Percentiles rank a stretch among this genome's conserved stretches.
These are phyloP conservation scores for Glomus cerebriforme DNA, from an alignment of 192 early-diverging fungal species.

Conservation along the genomic window DNA sequence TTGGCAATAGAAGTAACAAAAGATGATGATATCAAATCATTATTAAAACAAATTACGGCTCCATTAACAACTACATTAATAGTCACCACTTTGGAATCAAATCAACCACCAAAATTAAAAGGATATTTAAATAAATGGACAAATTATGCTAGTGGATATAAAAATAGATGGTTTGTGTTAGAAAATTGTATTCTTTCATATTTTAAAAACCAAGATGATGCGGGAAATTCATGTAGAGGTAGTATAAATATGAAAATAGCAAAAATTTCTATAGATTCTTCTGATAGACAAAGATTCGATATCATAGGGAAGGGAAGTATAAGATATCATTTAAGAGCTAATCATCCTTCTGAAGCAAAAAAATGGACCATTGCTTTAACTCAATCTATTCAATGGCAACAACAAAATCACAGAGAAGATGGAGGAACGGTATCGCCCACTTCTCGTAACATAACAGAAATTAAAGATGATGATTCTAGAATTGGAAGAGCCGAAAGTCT, in stretches of 20 bases:
- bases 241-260: conserved; percentile 77
- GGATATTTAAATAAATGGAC: conserved; percentile 83
- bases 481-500: not conserved
- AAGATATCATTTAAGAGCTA: conserved; percentile 70
- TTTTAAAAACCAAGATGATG: conserved; percentile 79
- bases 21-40: conserved; percentile 52
- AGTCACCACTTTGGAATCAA: conserved; percentile 52
- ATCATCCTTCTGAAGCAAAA: conserved; percentile 70
- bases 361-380: conserved; percentile 81
- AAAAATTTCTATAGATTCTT: conserved; percentile 59
- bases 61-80: conserved; percentile 51
- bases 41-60: conserved; percentile 42
- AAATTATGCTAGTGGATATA: conserved; percentile 83
- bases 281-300: conserved; percentile 75
- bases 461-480: conserved; percentile 19
- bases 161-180: conserved; percentile 78
- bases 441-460: not conserved
- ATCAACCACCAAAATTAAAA: conserved; percentile 59
- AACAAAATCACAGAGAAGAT: conserved; percentile 35
- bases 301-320: conserved; percentile 77
- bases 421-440: conserved; percentile 33
- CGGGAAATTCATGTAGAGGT: conserved; percentile 74
- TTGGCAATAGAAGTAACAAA: conserved; percentile 58
- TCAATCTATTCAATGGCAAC: conserved; percentile 74
- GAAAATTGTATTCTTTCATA: conserved; percentile 81